These are phyloP conservation scores for Tuber borchii DNA, from an alignment of 495 filamentous ascomycete genomes.

Conservation along the genomic window DNA sequence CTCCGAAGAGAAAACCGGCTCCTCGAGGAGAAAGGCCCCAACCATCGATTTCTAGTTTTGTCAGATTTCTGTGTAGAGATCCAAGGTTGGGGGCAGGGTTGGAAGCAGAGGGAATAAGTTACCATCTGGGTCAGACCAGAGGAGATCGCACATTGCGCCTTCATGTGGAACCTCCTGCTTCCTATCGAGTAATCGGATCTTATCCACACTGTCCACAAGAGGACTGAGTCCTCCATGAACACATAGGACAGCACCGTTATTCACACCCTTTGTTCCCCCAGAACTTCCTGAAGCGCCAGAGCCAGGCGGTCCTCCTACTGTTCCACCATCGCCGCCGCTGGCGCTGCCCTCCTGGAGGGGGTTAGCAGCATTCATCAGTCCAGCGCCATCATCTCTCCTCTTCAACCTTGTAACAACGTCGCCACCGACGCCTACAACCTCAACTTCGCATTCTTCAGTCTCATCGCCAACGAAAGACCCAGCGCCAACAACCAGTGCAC, in stretches of 20 bases:
- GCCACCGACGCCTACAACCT: slow-evolving; percentile 76
- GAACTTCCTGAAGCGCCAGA: slow-evolving; percentile 66
- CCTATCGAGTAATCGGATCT: slow-evolving; percentile 87
- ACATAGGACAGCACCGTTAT: slow-evolving; percentile 80
- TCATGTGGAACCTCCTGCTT: slow-evolving; percentile 99
- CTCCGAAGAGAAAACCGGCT: slow-evolving; percentile 92
- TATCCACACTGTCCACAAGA: slow-evolving; percentile 87
- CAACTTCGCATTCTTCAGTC: slow-evolving; percentile 76
- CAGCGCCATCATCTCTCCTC: slow-evolving; percentile 41
- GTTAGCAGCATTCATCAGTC: slow-evolving; percentile 21
- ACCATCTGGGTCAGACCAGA: slow-evolving; percentile 90
- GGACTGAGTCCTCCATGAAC: slow-evolving; percentile 92
- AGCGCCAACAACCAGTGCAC: slow-evolving; percentile 86
- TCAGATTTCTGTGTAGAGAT: not conserved
- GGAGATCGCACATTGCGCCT: slow-evolving; percentile 95
- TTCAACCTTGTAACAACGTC: slow-evolving; percentile 65
- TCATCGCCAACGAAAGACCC: slow-evolving; percentile 59
- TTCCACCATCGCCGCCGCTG: not conserved
- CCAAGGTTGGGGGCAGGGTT: not conserved
- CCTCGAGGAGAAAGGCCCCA: slow-evolving; percentile 94
- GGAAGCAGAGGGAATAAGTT: not conserved
- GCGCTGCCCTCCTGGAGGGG: slow-evolving; percentile 8
- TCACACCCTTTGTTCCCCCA: slow-evolving; percentile 57
- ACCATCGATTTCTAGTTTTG: slow-evolving; percentile 70
- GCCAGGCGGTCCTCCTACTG: slow-evolving; percentile 58